These are phyloP conservation scores for Drechslerella coelobrocha DNA, from an alignment of 2,329 filamentous ascomycete genomes.

Conservation along the genomic window DNA sequence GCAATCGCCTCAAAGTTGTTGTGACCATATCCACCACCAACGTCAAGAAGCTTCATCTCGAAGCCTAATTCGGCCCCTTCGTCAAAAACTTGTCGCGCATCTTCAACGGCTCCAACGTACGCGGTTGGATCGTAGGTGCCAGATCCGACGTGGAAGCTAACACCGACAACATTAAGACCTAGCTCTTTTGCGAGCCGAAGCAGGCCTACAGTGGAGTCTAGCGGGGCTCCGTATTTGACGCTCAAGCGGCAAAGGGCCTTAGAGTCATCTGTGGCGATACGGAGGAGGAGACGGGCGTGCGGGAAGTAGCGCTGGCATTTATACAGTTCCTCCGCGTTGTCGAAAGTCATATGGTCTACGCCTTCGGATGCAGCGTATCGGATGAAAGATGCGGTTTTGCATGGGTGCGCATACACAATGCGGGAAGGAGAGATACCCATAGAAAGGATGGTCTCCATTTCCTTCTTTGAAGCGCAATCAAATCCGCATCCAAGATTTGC, in stretches of 20 bases:
- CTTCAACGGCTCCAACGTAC: slow-evolving; percentile 87
- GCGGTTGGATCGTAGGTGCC: slow-evolving; percentile 92
- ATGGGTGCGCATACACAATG: slow-evolving; percentile 98
- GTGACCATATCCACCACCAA: slow-evolving; percentile 89
- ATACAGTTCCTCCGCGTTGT: slow-evolving; percentile 96
- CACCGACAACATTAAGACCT: slow-evolving; percentile 87
- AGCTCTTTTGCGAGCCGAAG: slow-evolving; percentile 80
- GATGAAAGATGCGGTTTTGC: slow-evolving; percentile 98
- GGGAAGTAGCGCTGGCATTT: slow-evolving; percentile 95
- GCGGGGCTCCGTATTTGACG: slow-evolving; percentile 93
- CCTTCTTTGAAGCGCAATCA: slow-evolving; percentile 96
- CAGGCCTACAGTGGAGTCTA: slow-evolving; percentile 79
- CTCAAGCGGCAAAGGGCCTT: slow-evolving; percentile 92
- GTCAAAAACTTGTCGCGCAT: slow-evolving; percentile 87
- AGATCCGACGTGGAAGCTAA: slow-evolving; percentile 97
- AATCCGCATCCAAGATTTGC: slow-evolving; percentile 90
- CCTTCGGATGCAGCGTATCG: slow-evolving; percentile 83
- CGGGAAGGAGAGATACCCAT: slow-evolving; percentile 84
- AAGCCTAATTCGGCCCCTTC: slow-evolving; percentile 79
- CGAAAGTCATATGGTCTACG: slow-evolving; percentile 98
- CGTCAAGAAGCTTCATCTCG: slow-evolving; percentile 83
- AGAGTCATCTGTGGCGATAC: slow-evolving; percentile 95
- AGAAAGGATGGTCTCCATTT: slow-evolving; percentile 89
- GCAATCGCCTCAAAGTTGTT: slow-evolving; percentile 94
- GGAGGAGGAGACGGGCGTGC: slow-evolving; percentile 86